Conservation (phyloP, 768 basidiomycete genomes). For the Tephrocybe sp. region DNA sequence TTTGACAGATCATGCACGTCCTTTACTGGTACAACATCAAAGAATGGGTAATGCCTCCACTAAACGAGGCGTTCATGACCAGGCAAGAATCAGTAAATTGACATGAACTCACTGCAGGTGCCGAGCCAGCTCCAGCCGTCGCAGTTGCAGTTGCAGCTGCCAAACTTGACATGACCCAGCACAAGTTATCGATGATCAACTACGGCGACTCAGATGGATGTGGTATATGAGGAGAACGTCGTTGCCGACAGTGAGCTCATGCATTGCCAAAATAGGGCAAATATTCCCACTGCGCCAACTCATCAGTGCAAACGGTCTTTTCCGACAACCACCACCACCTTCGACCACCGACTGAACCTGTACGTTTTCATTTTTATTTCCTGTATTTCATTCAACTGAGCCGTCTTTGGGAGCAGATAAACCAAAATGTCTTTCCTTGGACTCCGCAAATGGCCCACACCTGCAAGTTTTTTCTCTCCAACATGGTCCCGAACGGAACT, state of each 20-base stretch:
- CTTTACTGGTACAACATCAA: conserved; percentile 73
- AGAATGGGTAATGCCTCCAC: conserved; percentile 93
- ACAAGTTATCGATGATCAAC: background rate
- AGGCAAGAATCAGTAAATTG: background rate
- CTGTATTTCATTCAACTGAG: background rate
- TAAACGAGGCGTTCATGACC: conserved; percentile 25
- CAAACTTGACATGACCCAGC: conserved; percentile 20
- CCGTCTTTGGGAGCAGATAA: conserved; percentile 10
- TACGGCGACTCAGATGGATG: background rate
- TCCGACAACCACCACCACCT: conserved; percentile 33
- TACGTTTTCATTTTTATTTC: conserved; percentile 7
- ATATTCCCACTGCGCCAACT: conserved; percentile 30
- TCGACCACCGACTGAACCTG: conserved; percentile 16
- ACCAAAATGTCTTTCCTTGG: conserved; percentile 70
- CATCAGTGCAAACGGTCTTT: conserved; percentile 37
- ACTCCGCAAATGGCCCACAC: conserved; percentile 79
- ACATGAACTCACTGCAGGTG: conserved; percentile 31
- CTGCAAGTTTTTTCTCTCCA: conserved; percentile 46
- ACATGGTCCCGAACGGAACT: background rate
- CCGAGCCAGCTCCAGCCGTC: conserved; percentile 21
- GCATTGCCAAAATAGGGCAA: conserved; percentile 18
- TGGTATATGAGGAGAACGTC: background rate
- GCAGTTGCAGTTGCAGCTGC: conserved; percentile 25
- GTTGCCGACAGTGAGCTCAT: conserved; percentile 5
- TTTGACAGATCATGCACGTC: conserved; percentile 75